phyloP scores from a whole-genome alignment of 2,329 filamentous ascomycete genomes.

The Botryotinia narcissicola region DNA sequence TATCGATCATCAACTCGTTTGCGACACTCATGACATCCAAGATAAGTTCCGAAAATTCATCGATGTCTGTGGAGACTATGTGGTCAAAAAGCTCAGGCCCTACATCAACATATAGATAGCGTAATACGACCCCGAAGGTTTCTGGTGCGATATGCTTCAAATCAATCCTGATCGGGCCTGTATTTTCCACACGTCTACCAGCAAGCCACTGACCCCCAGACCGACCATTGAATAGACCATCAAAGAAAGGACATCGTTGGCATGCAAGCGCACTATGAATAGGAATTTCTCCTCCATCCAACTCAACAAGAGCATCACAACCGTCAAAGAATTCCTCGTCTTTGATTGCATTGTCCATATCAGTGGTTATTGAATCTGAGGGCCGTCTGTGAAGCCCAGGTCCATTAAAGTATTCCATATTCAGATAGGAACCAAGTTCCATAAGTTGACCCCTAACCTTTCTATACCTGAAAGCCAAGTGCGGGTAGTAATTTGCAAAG shows the following conservation, averaged over 20 bases:
- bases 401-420: constrained; percentile 66
- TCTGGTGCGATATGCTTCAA: constrained; percentile 73
- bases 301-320: constrained; percentile 74
- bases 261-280: constrained; percentile 80
- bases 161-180: constrained; percentile 66
- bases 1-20: constrained; percentile 93
- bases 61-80: constrained; percentile 66
- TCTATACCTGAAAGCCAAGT: constrained; percentile 70
- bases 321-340: constrained; percentile 73
- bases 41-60: constrained; percentile 84
- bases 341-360: constrained; percentile 67
- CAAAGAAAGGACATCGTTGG: constrained; percentile 86
- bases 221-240: constrained; percentile 84
- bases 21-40: constrained; percentile 87
- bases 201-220: constrained; percentile 82
- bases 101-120: constrained; percentile 78
- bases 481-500: constrained; percentile 59
- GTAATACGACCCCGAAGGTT: constrained; percentile 76
- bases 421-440: constrained; percentile 71
- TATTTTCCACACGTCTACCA: constrained; percentile 56
- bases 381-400: constrained; percentile 71
- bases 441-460: constrained; percentile 83
- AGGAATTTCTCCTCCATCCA: constrained; percentile 68
- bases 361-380: constrained; percentile 60
- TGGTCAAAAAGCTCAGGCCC: constrained; percentile 80